phyloP scores from a whole-genome alignment of 2,329 filamentous ascomycete genomes.

The Pseudofabraea citricarpa region DNA sequence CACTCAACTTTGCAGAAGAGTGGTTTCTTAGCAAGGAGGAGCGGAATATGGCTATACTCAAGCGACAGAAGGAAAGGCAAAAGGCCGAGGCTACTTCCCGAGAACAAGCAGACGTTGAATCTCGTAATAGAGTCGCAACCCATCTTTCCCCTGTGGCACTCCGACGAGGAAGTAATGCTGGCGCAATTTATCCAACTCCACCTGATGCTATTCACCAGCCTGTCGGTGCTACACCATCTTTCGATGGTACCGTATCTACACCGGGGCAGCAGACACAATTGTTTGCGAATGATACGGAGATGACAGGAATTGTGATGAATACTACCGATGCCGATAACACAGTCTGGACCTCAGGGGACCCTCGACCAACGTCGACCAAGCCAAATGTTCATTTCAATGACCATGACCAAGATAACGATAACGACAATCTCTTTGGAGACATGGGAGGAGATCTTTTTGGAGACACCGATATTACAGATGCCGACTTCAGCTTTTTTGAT shows the following conservation, averaged over 20 bases:
- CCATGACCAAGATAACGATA: constrained; percentile 31
- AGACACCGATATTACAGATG: constrained; percentile 71
- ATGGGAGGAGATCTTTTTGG: constrained; percentile 66
- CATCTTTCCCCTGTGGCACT: constrained; percentile 48
- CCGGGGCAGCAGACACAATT: constrained; percentile 39
- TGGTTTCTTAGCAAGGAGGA: constrained; percentile 29
- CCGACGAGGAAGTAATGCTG: constrained; percentile 44
- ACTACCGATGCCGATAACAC: constrained; percentile 18
- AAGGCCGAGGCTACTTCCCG: constrained; percentile 29
- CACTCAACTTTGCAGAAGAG: constrained; percentile 30
- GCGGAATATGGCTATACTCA: constrained; percentile 39
- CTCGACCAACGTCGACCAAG: constrained; percentile 16
- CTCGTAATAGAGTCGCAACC: constrained; percentile 37
- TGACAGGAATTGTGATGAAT: constrained; percentile 14
- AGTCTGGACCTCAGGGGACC: constrained; percentile 20
- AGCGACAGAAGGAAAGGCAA: constrained; percentile 47
- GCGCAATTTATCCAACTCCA: constrained; percentile 66
- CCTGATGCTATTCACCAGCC: constrained; percentile 58
- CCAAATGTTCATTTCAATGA: constrained; percentile 19
- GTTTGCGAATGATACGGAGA: constrained; percentile 34
- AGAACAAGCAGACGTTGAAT: constrained; percentile 38
- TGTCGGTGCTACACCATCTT: constrained; percentile 48
- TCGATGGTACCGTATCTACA: constrained; percentile 52
- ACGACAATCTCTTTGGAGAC: constrained; percentile 62
- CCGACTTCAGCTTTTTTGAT: constrained; percentile 81